Percentiles rank a stretch among this genome's conserved stretches.
phyloP scores from a whole-genome alignment of 805 yeast genomes.

The Maudiozyma serrabonitensis region DNA sequence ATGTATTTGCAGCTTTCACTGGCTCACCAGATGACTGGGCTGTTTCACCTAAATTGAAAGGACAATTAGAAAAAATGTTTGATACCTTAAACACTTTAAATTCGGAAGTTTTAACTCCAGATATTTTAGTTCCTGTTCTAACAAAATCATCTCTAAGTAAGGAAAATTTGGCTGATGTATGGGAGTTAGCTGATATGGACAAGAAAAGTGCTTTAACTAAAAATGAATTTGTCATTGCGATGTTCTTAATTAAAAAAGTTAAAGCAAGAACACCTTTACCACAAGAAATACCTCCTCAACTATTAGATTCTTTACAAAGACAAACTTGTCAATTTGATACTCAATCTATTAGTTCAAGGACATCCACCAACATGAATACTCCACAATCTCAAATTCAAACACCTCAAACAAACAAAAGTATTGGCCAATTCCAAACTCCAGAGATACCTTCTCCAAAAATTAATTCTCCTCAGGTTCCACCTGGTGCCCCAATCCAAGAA shows the following conservation, averaged over 20 bases:
- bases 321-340: background rate
- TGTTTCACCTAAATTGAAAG: slow-evolving; percentile 54
- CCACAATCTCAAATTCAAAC: slow-evolving; percentile 5
- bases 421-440: background rate
- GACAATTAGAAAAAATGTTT: slow-evolving; percentile 70
- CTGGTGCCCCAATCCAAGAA: background rate
- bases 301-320: slow-evolving; percentile 5
- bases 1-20: background rate
- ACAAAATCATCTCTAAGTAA: slow-evolving; percentile 80
- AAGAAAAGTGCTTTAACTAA: slow-evolving; percentile 71
- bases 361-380: background rate
- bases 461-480: background rate
- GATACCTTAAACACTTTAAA: slow-evolving; percentile 59
- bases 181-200: slow-evolving; percentile 89
- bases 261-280: slow-evolving; percentile 47
- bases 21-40: slow-evolving; percentile 42
- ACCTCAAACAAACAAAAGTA: background rate
- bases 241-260: slow-evolving; percentile 79
- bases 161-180: slow-evolving; percentile 72
- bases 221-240: slow-evolving; percentile 82
- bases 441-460: background rate
- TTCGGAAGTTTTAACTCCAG: slow-evolving; percentile 56
- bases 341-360: background rate
- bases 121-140: slow-evolving; percentile 77
- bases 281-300: slow-evolving; percentile 25